Base-by-base conservation (phyloP, 805 yeast species). In the Grigorovia jiainica region DNA sequence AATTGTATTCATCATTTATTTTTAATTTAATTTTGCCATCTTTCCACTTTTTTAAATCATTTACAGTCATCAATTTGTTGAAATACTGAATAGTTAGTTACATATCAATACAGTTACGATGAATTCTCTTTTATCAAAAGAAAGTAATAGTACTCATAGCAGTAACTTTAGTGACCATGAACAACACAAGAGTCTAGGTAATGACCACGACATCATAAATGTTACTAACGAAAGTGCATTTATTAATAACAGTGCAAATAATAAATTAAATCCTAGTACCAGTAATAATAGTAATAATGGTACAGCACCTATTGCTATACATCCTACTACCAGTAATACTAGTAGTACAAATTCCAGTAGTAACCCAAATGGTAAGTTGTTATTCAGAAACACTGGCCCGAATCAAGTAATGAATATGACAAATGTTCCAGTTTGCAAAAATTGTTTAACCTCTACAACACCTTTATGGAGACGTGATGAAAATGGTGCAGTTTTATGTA, bases 381-480 rank as follows among this genome's bases (percentile, higher is more conserved):
- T 40, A 3, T 40, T 40, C n/a, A 34, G 42, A 33, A 40, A 40
- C 27, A 34, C 42, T 17, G 42, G 42, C 13, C 38, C 38, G 3
- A 40, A 20, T 19, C 31, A 35, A 9, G 20, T 23, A n/a, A n/a
- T 34, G 15, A 43, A 29, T 21, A n/a, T 29, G 13, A 15, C 39
- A 6, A 38, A 36, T 27, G n/a, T 32, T 3, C 86, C 94, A 4
- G 72, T 81, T 18, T 89, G 97, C 61, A 85, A 82, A 52, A 89
- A 89, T 62, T 89, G 97, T 66, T 75, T 81, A 54, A 89, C 97
- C 2, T 83, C 87, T 44, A 89, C 92, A 1, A 89, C 97, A 2
- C 97, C 97, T 1, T 67, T 89, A 23, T 89, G 97, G 97, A 74
- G 97, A 63, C 72, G 97, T 48, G 96, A 89, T 63, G 96, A 87